These are phyloP conservation scores for Austroboletus novae-zelandiae DNA, from an alignment of 1,284 basidiomycete species.

Conservation along the genomic window DNA sequence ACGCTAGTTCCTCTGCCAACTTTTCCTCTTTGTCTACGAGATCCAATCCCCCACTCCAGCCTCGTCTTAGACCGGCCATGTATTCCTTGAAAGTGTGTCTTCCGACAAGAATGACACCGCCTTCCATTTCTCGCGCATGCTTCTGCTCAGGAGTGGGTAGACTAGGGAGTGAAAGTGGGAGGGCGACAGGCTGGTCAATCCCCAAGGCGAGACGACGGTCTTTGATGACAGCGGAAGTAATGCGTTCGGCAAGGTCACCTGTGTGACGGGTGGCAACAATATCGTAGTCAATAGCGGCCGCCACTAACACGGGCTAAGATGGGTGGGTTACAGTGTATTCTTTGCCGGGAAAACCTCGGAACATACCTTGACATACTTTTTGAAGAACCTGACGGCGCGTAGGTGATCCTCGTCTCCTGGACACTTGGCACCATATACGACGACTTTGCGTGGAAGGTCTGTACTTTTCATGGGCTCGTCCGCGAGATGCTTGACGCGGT, in stretches of 20 bases:
- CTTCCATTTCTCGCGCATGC: constrained; percentile 67
- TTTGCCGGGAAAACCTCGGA: not conserved
- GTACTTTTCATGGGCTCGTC: constrained; percentile 65
- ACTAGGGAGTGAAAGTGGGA: constrained; percentile 53
- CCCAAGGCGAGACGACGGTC: constrained; percentile 62
- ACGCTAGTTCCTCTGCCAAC: constrained; percentile 65
- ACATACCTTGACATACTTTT: constrained; percentile 92
- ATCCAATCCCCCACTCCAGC: constrained; percentile 79
- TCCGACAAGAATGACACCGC: constrained; percentile 87
- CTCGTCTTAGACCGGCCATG: constrained; percentile 80
- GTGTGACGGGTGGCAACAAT: constrained; percentile 80
- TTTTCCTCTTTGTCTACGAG: constrained; percentile 75
- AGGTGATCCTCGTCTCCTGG: constrained; percentile 94
- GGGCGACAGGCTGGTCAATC: constrained; percentile 51
- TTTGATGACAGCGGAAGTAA: constrained; percentile 71
- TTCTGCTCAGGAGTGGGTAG: constrained; percentile 56
- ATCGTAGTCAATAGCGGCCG: constrained; percentile 92
- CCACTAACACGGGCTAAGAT: constrained; percentile 84
- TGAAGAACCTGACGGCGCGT: constrained; percentile 83
- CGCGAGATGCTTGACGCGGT: constrained; percentile 75
- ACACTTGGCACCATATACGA: constrained; percentile 87
- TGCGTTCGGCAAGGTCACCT: constrained; percentile 77
- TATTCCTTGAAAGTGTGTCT: constrained; percentile 94
- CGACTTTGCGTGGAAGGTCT: constrained; percentile 78
- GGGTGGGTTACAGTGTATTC: constrained; percentile 6